These are phyloP conservation scores for Ganoderma multipileum DNA, from an alignment of 1,284 basidiomycete genomes.

Conservation along the genomic window DNA sequence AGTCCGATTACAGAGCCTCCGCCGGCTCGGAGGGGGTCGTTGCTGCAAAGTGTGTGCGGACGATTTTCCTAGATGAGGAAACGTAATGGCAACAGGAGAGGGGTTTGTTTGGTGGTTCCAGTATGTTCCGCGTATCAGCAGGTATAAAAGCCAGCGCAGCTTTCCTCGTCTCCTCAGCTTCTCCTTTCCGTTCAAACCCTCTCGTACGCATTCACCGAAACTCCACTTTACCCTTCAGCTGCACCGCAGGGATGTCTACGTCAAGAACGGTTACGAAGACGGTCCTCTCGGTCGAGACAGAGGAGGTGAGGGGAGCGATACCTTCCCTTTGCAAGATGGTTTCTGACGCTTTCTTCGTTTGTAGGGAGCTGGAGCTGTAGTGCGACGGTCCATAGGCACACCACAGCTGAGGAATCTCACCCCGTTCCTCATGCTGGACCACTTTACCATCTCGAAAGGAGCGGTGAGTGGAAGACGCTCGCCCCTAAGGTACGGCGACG, in stretches of 20 bases:
- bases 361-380: conserved; percentile 85
- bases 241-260: conserved; percentile 37
- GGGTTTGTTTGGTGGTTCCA: conserved; percentile 13
- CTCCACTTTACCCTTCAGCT: not conserved
- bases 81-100: not conserved
- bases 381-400: conserved; percentile 91
- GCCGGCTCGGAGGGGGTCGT: not conserved
- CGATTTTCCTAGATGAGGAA: not conserved
- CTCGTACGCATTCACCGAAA: conserved; percentile 7
- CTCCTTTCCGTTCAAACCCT: not conserved
- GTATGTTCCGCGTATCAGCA: conserved; percentile 23
- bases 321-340: not conserved
- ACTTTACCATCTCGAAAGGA: conserved; percentile 71
- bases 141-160: conserved; percentile 18
- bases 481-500: not conserved
- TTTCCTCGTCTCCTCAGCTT: not conserved
- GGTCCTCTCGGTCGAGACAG: conserved; percentile 80
- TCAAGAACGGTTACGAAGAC: conserved; percentile 80
- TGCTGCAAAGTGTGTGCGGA: conserved; percentile 1
- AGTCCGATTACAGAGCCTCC: conserved; percentile 25
- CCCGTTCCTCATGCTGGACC: conserved; percentile 91
- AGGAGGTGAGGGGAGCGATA: conserved; percentile 62
- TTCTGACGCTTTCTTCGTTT: not conserved
- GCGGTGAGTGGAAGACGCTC: conserved; percentile 48
- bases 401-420: conserved; percentile 80